Percentiles rank a stretch among this genome's conserved stretches.
Evolutionary conservation across 495 filamentous ascomycete species (phyloP).

Genomic region (Pyrenula massariospora): DNA sequence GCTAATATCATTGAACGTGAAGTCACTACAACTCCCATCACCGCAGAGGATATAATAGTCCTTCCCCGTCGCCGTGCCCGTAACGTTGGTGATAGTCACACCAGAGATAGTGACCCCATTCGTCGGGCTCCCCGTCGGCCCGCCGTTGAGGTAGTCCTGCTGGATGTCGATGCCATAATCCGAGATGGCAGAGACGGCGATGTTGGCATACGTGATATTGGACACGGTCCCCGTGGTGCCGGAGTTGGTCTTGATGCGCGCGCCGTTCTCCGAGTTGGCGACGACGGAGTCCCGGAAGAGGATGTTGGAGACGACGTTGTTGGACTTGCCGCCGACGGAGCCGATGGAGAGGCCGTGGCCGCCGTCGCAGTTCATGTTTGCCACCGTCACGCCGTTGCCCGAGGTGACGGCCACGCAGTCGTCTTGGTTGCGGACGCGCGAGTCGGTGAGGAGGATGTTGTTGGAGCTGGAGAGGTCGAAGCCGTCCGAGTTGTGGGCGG

Average conservation of each 20-base stretch:
- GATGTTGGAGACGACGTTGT: slow-evolving; percentile 33
- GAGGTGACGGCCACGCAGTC: slow-evolving; percentile 32
- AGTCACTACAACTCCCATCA: slow-evolving; percentile 28
- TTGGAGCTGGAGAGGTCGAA: slow-evolving; percentile 24
- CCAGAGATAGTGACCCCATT: slow-evolving; percentile 30
- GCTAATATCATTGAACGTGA: slow-evolving; percentile 23
- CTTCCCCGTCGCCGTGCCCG: slow-evolving; percentile 22
- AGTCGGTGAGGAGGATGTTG: slow-evolving; percentile 17
- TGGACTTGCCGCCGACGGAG: slow-evolving; percentile 32
- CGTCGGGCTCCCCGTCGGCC: slow-evolving; percentile 28
- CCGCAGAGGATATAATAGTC: slow-evolving; percentile 41
- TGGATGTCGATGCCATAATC: slow-evolving; percentile 36
- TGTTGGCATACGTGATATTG: slow-evolving; percentile 32
- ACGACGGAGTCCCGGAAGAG: slow-evolving; percentile 21
- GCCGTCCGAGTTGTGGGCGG: slow-evolving; percentile 31
- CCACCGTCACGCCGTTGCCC: slow-evolving; percentile 22
- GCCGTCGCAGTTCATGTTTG: slow-evolving; percentile 27
- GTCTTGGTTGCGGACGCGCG: slow-evolving; percentile 29
- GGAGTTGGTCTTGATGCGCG: slow-evolving; percentile 35
- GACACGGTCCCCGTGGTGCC: slow-evolving; percentile 26
- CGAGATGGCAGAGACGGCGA: slow-evolving; percentile 24
- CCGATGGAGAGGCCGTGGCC: slow-evolving; percentile 37
- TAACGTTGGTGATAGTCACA: slow-evolving; percentile 27
- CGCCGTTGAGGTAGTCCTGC: slow-evolving; percentile 38
- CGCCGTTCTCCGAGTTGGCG: slow-evolving; percentile 22